A percentile compares a stretch with the other conserved stretches of the same genome.
Evolutionary conservation across 495 filamentous ascomycete species (phyloP).

Genomic region (Annulohypoxylon nitens): DNA sequence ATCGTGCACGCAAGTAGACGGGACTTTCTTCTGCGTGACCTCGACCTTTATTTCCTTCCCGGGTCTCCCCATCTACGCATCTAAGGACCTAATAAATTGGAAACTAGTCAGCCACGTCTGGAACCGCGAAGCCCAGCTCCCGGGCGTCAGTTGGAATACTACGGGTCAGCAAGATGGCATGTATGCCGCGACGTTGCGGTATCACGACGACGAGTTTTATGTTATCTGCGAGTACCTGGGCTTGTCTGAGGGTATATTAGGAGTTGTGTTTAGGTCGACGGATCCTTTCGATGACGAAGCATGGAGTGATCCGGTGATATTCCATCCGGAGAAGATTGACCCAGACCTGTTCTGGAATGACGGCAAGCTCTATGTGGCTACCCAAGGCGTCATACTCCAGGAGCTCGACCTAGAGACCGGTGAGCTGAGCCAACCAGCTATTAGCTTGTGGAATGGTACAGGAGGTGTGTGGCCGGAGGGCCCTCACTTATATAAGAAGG

Average conservation of each 20-base stretch:
- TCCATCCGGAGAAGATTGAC: constrained; percentile 54
- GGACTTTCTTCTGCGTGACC: constrained; percentile 54
- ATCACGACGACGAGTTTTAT: constrained; percentile 56
- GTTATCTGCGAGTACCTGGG: constrained; percentile 57
- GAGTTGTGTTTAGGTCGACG: constrained; percentile 51
- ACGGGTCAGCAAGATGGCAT: constrained; percentile 51
- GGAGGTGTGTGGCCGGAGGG: constrained; percentile 69
- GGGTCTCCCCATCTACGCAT: constrained; percentile 54
- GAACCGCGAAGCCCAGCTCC: constrained; percentile 49
- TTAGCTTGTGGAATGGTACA: constrained; percentile 67
- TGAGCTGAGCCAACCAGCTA: constrained; percentile 50
- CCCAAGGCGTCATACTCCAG: constrained; percentile 54
- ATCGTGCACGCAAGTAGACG: constrained; percentile 49
- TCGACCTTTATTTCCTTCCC: constrained; percentile 57
- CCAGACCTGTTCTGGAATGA: constrained; percentile 63
- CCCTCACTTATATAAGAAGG: constrained; percentile 73
- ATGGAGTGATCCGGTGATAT: constrained; percentile 59
- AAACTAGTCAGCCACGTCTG: constrained; percentile 50
- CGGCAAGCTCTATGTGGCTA: constrained; percentile 58
- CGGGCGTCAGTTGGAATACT: constrained; percentile 45
- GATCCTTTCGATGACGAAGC: constrained; percentile 49
- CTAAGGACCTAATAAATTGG: constrained; percentile 54
- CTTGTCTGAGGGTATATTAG: constrained; percentile 32
- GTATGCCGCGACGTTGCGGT: constrained; percentile 53
- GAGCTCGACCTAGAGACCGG: constrained; percentile 64